A percentile compares a stretch with the other conserved stretches of the same genome.
These are phyloP conservation scores for Sordaria brevicollis DNA, from an alignment of 495 filamentous ascomycete species.

Conservation along the genomic window DNA sequence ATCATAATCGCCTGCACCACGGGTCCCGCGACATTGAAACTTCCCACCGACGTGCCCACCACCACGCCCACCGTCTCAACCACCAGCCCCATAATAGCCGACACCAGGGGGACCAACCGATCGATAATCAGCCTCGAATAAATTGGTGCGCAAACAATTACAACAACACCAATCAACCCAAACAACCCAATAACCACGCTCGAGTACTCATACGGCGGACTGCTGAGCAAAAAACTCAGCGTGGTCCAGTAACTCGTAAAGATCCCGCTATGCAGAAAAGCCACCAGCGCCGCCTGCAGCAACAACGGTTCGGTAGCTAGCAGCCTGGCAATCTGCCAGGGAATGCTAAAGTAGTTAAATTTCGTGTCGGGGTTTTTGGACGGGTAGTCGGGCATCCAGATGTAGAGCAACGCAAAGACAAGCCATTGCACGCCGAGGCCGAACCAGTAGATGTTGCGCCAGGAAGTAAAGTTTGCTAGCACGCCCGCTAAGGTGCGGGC, in stretches of 20 bases:
- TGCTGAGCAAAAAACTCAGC: constrained; percentile 65
- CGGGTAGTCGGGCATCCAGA: constrained; percentile 76
- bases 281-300: constrained; percentile 41
- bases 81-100: constrained; percentile 50
- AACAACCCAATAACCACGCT: constrained; percentile 66
- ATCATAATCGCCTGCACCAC: constrained; percentile 63
- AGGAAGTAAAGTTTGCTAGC: constrained; percentile 57
- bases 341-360: constrained; percentile 55
- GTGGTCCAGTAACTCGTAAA: constrained; percentile 64
- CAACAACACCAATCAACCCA: constrained; percentile 62
- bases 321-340: constrained; percentile 52
- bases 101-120: constrained; percentile 53
- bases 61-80: constrained; percentile 51
- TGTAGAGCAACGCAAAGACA: constrained; percentile 56
- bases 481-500: constrained; percentile 69
- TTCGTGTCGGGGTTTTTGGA: constrained; percentile 50
- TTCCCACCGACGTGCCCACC: constrained; percentile 60
- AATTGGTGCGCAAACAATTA: constrained; percentile 54
- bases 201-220: constrained; percentile 55
- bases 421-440: constrained; percentile 61
- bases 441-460: constrained; percentile 76
- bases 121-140: constrained; percentile 66
- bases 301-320: constrained; percentile 55
- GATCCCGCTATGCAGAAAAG: constrained; percentile 30
- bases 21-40: constrained; percentile 58